Conservation (phyloP, 352 stramenopile genomes). For the Phytophthora fragariaefolia region DNA sequence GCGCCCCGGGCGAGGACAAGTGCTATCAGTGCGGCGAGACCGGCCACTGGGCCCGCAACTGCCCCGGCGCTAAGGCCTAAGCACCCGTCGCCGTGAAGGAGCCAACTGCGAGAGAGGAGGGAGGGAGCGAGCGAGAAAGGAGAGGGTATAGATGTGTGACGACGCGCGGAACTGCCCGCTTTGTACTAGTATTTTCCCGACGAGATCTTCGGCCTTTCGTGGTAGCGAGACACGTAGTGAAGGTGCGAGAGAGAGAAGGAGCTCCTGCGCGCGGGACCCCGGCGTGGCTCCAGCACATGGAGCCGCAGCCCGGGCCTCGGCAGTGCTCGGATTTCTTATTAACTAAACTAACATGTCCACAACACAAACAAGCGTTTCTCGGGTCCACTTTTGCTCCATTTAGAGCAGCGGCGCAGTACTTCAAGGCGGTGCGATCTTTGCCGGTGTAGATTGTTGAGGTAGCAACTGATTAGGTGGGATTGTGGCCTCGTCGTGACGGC, state of each 20-base stretch:
- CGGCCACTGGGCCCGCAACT: constrained; percentile 85
- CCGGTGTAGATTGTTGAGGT: too few relatives aligned
- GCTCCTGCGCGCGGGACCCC: constrained; percentile 13
- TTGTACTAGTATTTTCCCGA: constrained; percentile 71
- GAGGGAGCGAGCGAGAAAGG: constrained; percentile 48
- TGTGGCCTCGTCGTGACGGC: too few relatives aligned
- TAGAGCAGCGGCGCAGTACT: too few relatives aligned
- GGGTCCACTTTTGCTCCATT: too few relatives aligned
- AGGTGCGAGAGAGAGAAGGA: constrained; percentile 51
- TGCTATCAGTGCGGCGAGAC: constrained; percentile 85
- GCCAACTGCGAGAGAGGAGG: constrained; percentile 46
- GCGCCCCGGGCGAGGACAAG: constrained; percentile 70
- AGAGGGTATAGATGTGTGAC: constrained; percentile 60
- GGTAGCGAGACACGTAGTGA: constrained; percentile 52
- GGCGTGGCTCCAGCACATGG: constrained; percentile 17
- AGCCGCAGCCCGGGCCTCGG: constrained; percentile 6
- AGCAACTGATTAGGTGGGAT: too few relatives aligned
- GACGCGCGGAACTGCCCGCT: constrained; percentile 51
- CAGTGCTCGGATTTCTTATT: constrained; percentile 49
- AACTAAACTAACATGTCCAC: constrained; percentile 53
- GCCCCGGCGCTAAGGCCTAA: constrained; percentile 64
- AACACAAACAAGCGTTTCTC: constrained; percentile 31
- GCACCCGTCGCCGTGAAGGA: constrained; percentile 25
- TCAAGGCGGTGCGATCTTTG: too few relatives aligned
- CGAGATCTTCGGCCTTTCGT: constrained; percentile 55